Evolutionary conservation across 192 early-diverging fungal species (phyloP).

Genomic region (Coemansia sp.): DNA sequence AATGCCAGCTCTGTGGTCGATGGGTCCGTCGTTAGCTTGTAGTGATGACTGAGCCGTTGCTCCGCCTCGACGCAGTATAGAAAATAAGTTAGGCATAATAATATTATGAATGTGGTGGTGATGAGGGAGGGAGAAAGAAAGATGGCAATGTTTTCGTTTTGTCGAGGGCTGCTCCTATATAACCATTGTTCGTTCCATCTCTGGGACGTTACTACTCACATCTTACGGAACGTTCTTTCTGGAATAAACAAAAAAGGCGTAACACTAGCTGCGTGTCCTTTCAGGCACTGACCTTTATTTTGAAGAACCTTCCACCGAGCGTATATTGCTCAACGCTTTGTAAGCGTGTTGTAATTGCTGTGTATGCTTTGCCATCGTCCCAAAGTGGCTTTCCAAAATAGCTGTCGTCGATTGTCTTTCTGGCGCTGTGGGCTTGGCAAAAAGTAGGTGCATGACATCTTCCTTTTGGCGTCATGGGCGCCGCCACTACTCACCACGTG

Average conservation of each 20-base stretch:
- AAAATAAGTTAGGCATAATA: conserved; percentile 49
- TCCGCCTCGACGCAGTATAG: conserved; percentile 22
- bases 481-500: background rate
- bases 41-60: conserved; percentile 6
- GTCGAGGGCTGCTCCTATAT: background rate
- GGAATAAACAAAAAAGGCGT: background rate
- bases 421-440: background rate
- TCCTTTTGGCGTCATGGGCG: background rate
- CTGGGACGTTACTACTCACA: background rate
- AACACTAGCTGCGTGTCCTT: background rate
- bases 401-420: background rate
- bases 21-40: conserved; percentile 8
- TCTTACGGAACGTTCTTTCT: background rate
- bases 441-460: background rate
- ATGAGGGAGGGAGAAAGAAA: conserved; percentile 5
- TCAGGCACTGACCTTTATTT: background rate
- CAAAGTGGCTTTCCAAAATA: background rate
- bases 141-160: background rate
- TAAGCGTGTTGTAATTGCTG: background rate
- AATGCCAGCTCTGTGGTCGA: background rate
- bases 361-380: background rate
- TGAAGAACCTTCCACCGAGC: background rate
- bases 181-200: background rate
- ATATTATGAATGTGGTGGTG: background rate
- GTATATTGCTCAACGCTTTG: background rate